phyloP scores from a whole-genome alignment of 2,329 filamentous ascomycete species.

The Cladophialophora yegresii region DNA sequence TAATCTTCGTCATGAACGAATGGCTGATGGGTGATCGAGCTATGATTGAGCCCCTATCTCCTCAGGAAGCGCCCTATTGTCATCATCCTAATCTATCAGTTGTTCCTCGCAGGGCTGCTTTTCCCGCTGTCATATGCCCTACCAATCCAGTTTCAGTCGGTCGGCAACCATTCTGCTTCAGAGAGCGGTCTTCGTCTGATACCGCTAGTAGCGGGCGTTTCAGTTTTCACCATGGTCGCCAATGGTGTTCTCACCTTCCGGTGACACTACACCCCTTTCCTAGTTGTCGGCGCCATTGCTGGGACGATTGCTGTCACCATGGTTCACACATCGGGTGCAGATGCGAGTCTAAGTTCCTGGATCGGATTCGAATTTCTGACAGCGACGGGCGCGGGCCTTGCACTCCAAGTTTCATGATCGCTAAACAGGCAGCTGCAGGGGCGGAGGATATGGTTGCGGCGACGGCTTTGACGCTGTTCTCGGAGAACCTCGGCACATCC shows the following conservation, averaged over 20 bases:
- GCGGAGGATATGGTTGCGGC: slow-evolving; percentile 36
- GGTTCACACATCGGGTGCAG: slow-evolving; percentile 39
- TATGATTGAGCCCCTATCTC: slow-evolving; percentile 43
- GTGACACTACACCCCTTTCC: slow-evolving; percentile 36
- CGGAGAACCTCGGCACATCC: slow-evolving; percentile 37
- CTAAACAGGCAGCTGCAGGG: slow-evolving; percentile 33
- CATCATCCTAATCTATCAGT: slow-evolving; percentile 41
- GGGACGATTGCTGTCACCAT: slow-evolving; percentile 38
- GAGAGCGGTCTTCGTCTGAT: slow-evolving; percentile 46
- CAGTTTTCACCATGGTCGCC: slow-evolving; percentile 40
- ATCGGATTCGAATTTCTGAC: slow-evolving; percentile 42
- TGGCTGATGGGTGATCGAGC: slow-evolving; percentile 44
- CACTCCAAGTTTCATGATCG: slow-evolving; percentile 35
- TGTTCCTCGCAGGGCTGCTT: slow-evolving; percentile 43
- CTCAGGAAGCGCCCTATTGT: slow-evolving; percentile 42
- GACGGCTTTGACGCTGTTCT: slow-evolving; percentile 36
- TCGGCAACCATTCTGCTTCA: slow-evolving; percentile 41
- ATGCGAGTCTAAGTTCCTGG: slow-evolving; percentile 38
- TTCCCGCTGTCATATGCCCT: slow-evolving; percentile 48
- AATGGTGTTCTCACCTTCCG: slow-evolving; percentile 39
- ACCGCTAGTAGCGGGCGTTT: slow-evolving; percentile 44
- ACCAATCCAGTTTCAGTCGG: slow-evolving; percentile 52
- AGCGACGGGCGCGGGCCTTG: slow-evolving; percentile 36
- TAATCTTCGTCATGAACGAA: slow-evolving; percentile 43
- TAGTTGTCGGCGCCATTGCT: slow-evolving; percentile 35